phyloP scores from a whole-genome alignment of 495 filamentous ascomycete species.

The Alectoria sarmentosa region DNA sequence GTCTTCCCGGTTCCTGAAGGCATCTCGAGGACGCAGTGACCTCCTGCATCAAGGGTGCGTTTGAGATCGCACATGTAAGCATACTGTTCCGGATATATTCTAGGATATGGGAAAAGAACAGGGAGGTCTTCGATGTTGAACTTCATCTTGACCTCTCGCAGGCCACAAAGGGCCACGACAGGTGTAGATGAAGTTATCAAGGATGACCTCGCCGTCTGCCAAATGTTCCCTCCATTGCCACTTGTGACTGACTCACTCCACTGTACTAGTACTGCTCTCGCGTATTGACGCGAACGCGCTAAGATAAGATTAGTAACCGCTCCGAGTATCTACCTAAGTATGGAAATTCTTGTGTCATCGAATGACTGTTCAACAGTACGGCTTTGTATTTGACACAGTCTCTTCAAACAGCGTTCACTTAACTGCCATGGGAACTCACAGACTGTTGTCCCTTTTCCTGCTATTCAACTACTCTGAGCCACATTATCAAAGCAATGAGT shows the following conservation, averaged over 20 bases:
- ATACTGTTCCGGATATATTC: conserved; percentile 98
- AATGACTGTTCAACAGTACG: not conserved
- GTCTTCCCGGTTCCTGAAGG: conserved; percentile 99
- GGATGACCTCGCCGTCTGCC: not conserved
- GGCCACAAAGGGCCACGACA: not conserved
- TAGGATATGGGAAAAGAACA: conserved; percentile 93
- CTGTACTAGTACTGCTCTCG: no score
- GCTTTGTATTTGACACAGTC: not conserved
- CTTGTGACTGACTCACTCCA: conserved; percentile 7
- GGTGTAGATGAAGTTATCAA: not conserved
- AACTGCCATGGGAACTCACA: not conserved
- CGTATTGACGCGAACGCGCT: conserved; percentile 15
- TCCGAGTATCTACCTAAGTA: no score
- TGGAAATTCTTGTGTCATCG: not conserved
- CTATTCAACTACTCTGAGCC: not conserved
- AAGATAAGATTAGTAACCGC: conserved; percentile 22
- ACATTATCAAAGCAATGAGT: conserved; percentile 41
- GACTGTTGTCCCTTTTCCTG: not conserved
- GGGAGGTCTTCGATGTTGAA: conserved; percentile 97
- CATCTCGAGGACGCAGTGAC: conserved; percentile 99
- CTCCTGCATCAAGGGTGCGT: conserved; percentile 86
- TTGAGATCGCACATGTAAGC: conserved; percentile 99
- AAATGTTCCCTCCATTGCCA: conserved; percentile 3
- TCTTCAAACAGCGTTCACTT: not conserved
- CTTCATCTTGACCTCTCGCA: conserved; percentile 56